Evolutionary conservation across 306 rosid species (phyloP), one percentile per base, ranked within the genome.

Genomic region (Carpinus fangiana): DNA sequence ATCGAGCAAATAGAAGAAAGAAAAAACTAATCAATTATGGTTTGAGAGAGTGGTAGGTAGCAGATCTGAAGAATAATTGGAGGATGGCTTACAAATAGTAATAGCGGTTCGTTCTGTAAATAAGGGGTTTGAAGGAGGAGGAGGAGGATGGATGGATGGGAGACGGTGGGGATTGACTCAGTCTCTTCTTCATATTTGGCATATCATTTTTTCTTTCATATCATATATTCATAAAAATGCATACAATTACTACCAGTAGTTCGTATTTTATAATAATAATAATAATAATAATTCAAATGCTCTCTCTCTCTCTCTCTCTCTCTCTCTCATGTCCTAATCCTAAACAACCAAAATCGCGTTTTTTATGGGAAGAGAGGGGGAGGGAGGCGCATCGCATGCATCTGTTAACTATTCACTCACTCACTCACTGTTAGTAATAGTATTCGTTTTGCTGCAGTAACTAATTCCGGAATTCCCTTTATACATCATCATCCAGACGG

Each of bases 41-140:
- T 67, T 41, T 38, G 52, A 18, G 38, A n/a, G 50, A 31, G 57
- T 43, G 54, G n/a, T 13, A 7, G 23, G 41, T 45, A 21, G 23
- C 61, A 74, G 86, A 85, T 85, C 86, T 80, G 84, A 54, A 16
- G 34, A 43, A 4, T 43, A n/a, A 6, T n/a, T 2, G 69, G 23
- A 12, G 38, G 53, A 55, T 56, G 53, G 72, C 23, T 18, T 14
- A 4, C 1, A 17, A 20, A 2, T 12, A 59, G 65, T 23, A 11
- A 11, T 23, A 38, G 52, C 41, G 51, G 72, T 41, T 67, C 23
- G 47, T 66, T 38, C 23, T 18, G 23, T 8, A 67, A 66, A 18
- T 67, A 10, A 67, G 72, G 11, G 72, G 72, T n/a, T 18, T 41
- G 51, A 36, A 23, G 65, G 69, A 18, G 50, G 17, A 38, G 50